A percentile compares a stretch with the other conserved stretches of the same genome.
These are phyloP conservation scores for Beauveria bassiana DNA, from an alignment of 2,329 filamentous ascomycete species.

Conservation along the genomic window DNA sequence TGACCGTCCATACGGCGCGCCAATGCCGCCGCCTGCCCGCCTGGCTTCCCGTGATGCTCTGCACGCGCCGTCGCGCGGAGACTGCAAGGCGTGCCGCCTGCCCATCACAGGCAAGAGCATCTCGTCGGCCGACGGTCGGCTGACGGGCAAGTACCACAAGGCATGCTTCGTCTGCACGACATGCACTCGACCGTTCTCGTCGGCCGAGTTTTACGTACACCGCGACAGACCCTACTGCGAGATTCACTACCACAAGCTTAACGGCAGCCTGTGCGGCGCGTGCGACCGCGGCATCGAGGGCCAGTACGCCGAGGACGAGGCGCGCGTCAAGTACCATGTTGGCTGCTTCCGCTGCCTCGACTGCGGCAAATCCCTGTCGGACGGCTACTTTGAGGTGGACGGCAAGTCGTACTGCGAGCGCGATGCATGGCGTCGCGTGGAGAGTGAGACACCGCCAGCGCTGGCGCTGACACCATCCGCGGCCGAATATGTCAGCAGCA, in stretches of 20 bases:
- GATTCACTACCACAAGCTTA: constrained; percentile 85
- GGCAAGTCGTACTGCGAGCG: constrained; percentile 78
- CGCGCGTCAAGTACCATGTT: constrained; percentile 73
- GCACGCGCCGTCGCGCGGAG: constrained; percentile 50
- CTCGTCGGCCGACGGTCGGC: constrained; percentile 82
- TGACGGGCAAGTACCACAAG: constrained; percentile 93
- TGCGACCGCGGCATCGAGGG: constrained; percentile 88
- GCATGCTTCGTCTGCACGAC: constrained; percentile 87
- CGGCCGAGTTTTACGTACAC: constrained; percentile 87
- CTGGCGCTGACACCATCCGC: not conserved
- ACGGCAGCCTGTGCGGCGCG: constrained; percentile 72
- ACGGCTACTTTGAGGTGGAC: constrained; percentile 87
- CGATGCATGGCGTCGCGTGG: constrained; percentile 60
- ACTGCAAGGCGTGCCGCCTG: constrained; percentile 74
- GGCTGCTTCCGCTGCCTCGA: constrained; percentile 78
- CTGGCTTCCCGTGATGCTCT: constrained; percentile 33
- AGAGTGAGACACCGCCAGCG: constrained; percentile 17
- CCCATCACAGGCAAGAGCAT: constrained; percentile 85
- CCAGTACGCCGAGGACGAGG: constrained; percentile 80
- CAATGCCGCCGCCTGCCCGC: constrained; percentile 19
- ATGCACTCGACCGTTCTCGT: constrained; percentile 73
- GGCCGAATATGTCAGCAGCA: not conserved
- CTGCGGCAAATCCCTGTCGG: constrained; percentile 64
- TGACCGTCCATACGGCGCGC: not conserved
- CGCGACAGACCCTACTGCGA: constrained; percentile 84